Conservation (phyloP, 2,329 filamentous ascomycete species). For the Cladophialophora yegresii region DNA sequence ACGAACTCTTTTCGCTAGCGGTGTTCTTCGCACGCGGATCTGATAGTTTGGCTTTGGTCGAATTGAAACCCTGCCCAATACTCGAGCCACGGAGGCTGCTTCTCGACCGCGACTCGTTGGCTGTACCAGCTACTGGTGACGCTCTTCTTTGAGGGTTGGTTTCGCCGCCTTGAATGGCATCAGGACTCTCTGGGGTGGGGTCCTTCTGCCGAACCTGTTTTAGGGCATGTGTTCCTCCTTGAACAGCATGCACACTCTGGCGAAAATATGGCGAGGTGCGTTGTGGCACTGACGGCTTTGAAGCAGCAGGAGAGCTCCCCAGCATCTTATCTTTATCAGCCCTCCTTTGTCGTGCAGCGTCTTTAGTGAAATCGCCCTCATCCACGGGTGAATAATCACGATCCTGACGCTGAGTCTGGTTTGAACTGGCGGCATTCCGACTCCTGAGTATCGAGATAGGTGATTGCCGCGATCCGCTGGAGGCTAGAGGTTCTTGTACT, state of each 20-base stretch:
- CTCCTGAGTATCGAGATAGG: neutral
- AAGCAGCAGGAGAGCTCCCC: conserved; percentile 14
- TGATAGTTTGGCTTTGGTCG: neutral
- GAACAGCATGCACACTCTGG: neutral
- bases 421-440: neutral
- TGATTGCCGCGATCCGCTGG: neutral
- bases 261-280: conserved; percentile 21
- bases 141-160: neutral
- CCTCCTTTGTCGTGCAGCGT: conserved; percentile 21
- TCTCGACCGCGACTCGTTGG: neutral
- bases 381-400: conserved; percentile 13
- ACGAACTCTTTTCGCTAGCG: neutral
- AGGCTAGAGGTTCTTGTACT: neutral
- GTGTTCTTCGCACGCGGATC: neutral
- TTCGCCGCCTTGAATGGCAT: conserved; percentile 22
- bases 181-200: conserved; percentile 21
- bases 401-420: neutral
- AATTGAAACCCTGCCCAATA: neutral
- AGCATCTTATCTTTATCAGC: conserved; percentile 22
- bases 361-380: conserved; percentile 26
- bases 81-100: neutral
- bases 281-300: neutral
- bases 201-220: neutral
- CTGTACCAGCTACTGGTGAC: neutral
- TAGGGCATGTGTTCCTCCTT: neutral